Base-by-base conservation (phyloP, 352 stramenopile species). In the Phytophthora boehmeriae region DNA sequence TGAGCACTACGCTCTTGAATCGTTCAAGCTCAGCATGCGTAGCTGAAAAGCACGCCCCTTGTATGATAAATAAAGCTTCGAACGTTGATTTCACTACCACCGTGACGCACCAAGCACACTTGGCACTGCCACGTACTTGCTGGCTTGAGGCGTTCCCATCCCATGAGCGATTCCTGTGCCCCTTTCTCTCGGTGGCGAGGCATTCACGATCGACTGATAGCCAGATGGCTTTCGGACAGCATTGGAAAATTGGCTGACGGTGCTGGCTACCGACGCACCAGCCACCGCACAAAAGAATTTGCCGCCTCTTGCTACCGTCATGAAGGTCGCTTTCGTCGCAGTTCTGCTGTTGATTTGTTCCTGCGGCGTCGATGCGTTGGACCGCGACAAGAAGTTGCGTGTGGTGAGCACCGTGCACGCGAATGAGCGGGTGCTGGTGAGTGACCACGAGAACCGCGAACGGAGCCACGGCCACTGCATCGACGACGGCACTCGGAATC, bases 401-500 rank as follows among this genome's bases (percentile, higher is more conserved):
- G 63, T 75, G 5, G 62, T 75, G 51, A 69, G 59, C 14, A 45
- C 66, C 17, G 66, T 73, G 32, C 63, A 75, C 45, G 54, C 68
- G 28, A 71, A 82, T 34, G 66, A 75, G 3, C 53, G 66, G 25
- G 67, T 71, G 25, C 46, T 59, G 14, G 67, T 71, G 28, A 58
- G 11, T 43, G 52, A 5, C 4, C 45, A 64, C 11, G 71, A 73
- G 16, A 20, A 66, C 41, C 57, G 57, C 35, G 43, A 59, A 22
- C 69, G 60, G 42, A 60, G 47, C 2, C 44, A 69, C 38, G 46
- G 45, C 8, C 27, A 72, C 56, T 83, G 74, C 20, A 44, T 65
- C 25, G 59, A 59, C 16, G 56, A 70, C 23, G 81, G 78, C 55
- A 83, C 69, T 46, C 71, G 78, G 38, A 70, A 83, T 14, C 49